Conservation (phyloP, 345 rosid species). For the Corchorus capsularis region DNA sequence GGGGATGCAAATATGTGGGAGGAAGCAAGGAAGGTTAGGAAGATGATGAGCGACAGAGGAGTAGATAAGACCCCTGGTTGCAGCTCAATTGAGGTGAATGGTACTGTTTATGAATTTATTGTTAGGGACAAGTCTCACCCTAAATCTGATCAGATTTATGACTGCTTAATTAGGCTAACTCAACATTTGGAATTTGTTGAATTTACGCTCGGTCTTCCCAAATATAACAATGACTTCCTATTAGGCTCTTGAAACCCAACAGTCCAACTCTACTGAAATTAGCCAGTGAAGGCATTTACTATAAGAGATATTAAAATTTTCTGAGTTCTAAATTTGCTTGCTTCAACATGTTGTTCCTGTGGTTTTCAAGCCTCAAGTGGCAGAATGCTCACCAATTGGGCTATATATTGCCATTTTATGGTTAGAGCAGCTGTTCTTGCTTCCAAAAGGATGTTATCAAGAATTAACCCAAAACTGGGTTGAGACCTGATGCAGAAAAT, state of each 20-base stretch:
- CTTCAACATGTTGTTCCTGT: background rate
- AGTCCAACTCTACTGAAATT: background rate
- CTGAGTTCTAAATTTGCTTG: background rate
- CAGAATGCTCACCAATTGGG: background rate
- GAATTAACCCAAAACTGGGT: too few species aligned
- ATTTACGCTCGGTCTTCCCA: conserved; percentile 16
- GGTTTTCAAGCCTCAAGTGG: conserved; percentile 4
- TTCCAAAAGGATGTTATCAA: too few species aligned
- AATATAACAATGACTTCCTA: conserved; percentile 15
- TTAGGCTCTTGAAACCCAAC: conserved; percentile 20
- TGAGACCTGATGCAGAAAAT: too few species aligned
- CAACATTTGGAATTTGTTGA: conserved; percentile 42
- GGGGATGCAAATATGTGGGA: conserved; percentile 78
- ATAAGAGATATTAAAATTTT: background rate
- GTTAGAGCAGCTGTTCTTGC: too few species aligned
- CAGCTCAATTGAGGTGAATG: conserved; percentile 71
- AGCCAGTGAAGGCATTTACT: conserved; percentile 4
- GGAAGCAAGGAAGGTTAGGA: conserved; percentile 60
- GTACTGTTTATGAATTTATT: conserved; percentile 62
- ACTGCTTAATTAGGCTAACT: conserved; percentile 53
- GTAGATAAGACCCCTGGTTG: conserved; percentile 84
- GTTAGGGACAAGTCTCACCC: conserved; percentile 72
- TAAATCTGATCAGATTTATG: conserved; percentile 46
- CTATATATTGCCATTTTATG: background rate
- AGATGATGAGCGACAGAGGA: conserved; percentile 69